A percentile compares a stretch with the other conserved stretches of the same genome.
phyloP scores from a whole-genome alignment of 2,329 filamentous ascomycete species.

The Xylariaceae sp. region DNA sequence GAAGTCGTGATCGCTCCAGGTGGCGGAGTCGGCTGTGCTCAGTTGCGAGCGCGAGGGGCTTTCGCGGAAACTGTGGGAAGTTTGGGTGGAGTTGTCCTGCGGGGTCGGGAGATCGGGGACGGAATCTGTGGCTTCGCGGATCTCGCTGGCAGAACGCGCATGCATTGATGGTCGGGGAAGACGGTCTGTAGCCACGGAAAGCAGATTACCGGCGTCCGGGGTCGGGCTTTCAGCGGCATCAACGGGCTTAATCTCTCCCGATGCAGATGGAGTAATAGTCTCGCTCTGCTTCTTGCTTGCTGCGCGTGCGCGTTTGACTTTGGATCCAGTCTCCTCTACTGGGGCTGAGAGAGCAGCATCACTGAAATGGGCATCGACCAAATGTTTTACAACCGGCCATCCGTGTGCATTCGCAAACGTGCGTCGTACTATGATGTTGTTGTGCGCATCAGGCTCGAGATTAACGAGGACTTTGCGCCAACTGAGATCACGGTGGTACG shows the following conservation, averaged over 20 bases:
- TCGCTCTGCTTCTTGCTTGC: slow-evolving; percentile 50
- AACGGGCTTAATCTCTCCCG: slow-evolving; percentile 19
- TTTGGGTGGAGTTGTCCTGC: slow-evolving; percentile 20
- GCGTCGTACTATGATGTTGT: slow-evolving; percentile 93
- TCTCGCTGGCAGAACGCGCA: slow-evolving; percentile 29
- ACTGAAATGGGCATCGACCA: slow-evolving; percentile 91
- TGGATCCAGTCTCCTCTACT: slow-evolving; percentile 61
- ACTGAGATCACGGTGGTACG: slow-evolving; percentile 83
- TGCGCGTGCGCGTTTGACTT: slow-evolving; percentile 63
- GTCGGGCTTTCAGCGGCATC: background rate
- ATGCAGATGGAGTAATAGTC: slow-evolving; percentile 61
- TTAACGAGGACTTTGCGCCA: slow-evolving; percentile 98
- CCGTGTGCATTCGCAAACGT: slow-evolving; percentile 98
- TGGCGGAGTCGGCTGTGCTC: slow-evolving; percentile 47
- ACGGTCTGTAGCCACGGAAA: background rate
- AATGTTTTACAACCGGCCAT: slow-evolving; percentile 93
- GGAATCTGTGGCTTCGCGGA: slow-evolving; percentile 40
- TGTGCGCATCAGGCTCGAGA: slow-evolving; percentile 93
- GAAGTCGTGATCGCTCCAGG: slow-evolving; percentile 64
- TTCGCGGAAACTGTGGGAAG: slow-evolving; percentile 23
- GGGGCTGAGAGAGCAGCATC: slow-evolving; percentile 62
- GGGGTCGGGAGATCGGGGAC: slow-evolving; percentile 42
- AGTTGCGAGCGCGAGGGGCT: slow-evolving; percentile 27
- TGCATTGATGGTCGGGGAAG: slow-evolving; percentile 6
- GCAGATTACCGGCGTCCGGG: background rate